phyloP scores from a whole-genome alignment of 2,329 filamentous ascomycete genomes.

The Stachybotrys chartarum region DNA sequence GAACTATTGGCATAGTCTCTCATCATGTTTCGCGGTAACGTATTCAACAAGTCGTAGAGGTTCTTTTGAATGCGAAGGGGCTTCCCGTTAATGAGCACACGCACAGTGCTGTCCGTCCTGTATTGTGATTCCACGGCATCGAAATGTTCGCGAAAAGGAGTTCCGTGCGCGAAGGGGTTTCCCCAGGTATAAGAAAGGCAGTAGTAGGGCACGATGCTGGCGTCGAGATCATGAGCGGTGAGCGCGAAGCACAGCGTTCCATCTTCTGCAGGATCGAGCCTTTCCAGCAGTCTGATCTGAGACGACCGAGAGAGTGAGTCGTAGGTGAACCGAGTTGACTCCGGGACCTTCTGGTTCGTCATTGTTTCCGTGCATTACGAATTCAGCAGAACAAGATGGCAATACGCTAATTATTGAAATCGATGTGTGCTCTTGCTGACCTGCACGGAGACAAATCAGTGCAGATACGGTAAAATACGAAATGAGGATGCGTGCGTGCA shows the following conservation, averaged over 20 bases:
- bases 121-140: constrained; percentile 7
- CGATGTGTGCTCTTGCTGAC: no score
- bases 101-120: constrained; percentile 4
- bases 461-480: not conserved
- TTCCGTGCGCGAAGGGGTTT: constrained; percentile 14
- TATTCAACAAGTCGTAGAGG: constrained; percentile 11
- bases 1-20: constrained; percentile 6
- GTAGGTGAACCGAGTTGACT: not conserved
- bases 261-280: not conserved
- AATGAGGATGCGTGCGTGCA: not conserved
- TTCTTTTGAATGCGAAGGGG: constrained; percentile 12
- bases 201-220: constrained; percentile 7
- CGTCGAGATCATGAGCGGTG: constrained; percentile 7
- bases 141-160: constrained; percentile 8
- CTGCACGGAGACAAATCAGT: not conserved
- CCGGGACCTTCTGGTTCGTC: not conserved
- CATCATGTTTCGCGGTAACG: constrained; percentile 6
- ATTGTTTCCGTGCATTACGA: not conserved
- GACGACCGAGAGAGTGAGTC: not conserved
- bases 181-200: constrained; percentile 19
- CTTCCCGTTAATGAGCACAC: constrained; percentile 9
- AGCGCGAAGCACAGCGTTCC: constrained; percentile 11
- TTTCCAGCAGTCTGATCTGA: not conserved
- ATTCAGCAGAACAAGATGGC: not conserved
- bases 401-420: not conserved